Evolutionary conservation across 495 filamentous ascomycete species (phyloP).

Genomic region (Zalerion maritima): DNA sequence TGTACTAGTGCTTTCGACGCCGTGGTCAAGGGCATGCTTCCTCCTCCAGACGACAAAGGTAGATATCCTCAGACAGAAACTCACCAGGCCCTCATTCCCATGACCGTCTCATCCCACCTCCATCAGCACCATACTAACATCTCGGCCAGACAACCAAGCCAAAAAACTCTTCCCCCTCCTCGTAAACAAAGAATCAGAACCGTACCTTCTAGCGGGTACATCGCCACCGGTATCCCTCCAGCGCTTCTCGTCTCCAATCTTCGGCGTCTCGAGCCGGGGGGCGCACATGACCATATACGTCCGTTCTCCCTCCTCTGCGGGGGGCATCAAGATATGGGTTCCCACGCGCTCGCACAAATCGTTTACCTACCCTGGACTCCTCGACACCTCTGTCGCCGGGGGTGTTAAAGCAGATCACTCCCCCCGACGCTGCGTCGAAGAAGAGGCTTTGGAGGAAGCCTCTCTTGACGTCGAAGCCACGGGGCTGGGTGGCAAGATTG

Average conservation of each 20-base stretch:
- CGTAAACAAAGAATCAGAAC: conserved; percentile 28
- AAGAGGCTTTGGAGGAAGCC: conserved; percentile 41
- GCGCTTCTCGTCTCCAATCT: conserved; percentile 29
- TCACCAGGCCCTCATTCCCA: conserved; percentile 6
- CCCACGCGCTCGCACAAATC: conserved; percentile 27
- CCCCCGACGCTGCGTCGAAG: conserved; percentile 34
- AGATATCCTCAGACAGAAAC: no score
- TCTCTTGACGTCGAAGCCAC: conserved; percentile 20
- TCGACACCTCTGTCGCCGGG: conserved; percentile 43
- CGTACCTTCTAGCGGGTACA: conserved; percentile 30
- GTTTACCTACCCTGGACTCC: conserved; percentile 35
- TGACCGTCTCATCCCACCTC: conserved; percentile 4
- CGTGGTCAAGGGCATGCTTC: no score
- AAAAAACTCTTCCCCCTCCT: conserved; percentile 23
- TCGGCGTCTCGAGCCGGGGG: conserved; percentile 35
- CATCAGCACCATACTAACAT: conserved; percentile 18
- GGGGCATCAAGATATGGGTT: conserved; percentile 35
- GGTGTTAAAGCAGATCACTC: conserved; percentile 27
- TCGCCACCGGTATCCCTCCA: conserved; percentile 27
- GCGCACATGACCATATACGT: conserved; percentile 37
- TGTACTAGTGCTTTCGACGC: no score
- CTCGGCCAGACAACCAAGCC: conserved; percentile 20
- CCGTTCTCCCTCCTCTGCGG: conserved; percentile 6
- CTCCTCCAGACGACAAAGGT: no score
- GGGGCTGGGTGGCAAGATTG: conserved; percentile 14